Evolutionary conservation across 1,139 yeast species (phyloP).

Genomic region (Lodderomyces theae): DNA sequence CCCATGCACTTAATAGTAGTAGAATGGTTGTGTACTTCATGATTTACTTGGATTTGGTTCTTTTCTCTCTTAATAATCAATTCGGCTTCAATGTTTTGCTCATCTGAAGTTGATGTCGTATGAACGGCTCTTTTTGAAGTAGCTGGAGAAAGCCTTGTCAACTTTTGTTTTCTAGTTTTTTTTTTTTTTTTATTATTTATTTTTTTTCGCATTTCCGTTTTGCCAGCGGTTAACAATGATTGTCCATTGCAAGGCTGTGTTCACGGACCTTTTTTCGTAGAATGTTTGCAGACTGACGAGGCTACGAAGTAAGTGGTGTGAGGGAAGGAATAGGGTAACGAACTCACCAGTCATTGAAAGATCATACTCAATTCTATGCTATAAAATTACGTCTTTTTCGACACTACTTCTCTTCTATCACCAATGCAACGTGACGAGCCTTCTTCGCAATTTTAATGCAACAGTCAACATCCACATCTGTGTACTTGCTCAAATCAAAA

Average conservation of each 20-base stretch:
- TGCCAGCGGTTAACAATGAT: not conserved
- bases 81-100: not conserved
- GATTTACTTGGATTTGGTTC: not conserved
- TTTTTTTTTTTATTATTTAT: not conserved
- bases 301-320: too few relatives aligned
- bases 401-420: conserved; percentile 10
- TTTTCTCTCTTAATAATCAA: not conserved
- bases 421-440: conserved; percentile 20
- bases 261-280: too few relatives aligned
- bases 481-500: conserved; percentile 25
- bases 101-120: not conserved
- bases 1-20: not conserved
- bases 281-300: too few relatives aligned
- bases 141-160: not conserved
- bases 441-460: conserved; percentile 19
- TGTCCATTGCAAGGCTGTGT: too few relatives aligned
- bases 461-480: conserved; percentile 21
- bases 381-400: too few relatives aligned
- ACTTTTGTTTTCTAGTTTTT: not conserved
- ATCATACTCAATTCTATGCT: too few relatives aligned
- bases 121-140: not conserved
- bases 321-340: too few relatives aligned
- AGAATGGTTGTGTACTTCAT: not conserved
- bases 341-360: too few relatives aligned
- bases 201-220: not conserved